Conservation (phyloP, 2,329 filamentous ascomycete genomes). For the Leptographium flavum region DNA sequence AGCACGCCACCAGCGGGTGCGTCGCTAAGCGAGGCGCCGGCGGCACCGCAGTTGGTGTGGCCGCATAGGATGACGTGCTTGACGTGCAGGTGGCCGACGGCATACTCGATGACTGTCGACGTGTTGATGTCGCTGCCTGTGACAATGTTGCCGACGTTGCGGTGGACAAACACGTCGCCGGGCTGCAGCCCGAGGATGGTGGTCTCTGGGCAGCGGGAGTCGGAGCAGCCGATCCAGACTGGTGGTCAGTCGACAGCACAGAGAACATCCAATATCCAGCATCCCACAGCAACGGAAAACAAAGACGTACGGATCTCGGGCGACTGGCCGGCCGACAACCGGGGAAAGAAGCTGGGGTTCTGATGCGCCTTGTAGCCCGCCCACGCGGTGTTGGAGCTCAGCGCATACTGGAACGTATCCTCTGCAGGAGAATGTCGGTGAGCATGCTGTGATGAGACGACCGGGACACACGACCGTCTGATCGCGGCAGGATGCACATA, state of each 20-base stretch:
- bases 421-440: conserved; percentile 17
- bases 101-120: conserved; percentile 64
- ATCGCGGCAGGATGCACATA: background rate
- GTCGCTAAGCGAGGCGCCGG: conserved; percentile 40
- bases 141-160: conserved; percentile 80
- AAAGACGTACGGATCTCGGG: conserved; percentile 39
- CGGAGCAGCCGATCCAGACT: conserved; percentile 80
- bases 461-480: background rate
- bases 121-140: conserved; percentile 62
- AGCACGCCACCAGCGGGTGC: conserved; percentile 35
- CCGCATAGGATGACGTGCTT: conserved; percentile 58
- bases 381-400: conserved; percentile 59
- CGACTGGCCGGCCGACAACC: conserved; percentile 51
- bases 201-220: conserved; percentile 73
- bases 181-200: conserved; percentile 65
- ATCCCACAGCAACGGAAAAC: background rate
- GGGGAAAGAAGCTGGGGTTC: conserved; percentile 58
- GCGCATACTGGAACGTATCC: conserved; percentile 46
- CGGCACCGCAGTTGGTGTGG: conserved; percentile 55
- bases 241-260: background rate
- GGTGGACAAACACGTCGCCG: conserved; percentile 78
- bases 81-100: conserved; percentile 57
- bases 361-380: conserved; percentile 47
- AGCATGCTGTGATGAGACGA: background rate
- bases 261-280: background rate